Evolutionary conservation across 345 rosid species (phyloP).

Genomic region (Salix arbutifolia): DNA sequence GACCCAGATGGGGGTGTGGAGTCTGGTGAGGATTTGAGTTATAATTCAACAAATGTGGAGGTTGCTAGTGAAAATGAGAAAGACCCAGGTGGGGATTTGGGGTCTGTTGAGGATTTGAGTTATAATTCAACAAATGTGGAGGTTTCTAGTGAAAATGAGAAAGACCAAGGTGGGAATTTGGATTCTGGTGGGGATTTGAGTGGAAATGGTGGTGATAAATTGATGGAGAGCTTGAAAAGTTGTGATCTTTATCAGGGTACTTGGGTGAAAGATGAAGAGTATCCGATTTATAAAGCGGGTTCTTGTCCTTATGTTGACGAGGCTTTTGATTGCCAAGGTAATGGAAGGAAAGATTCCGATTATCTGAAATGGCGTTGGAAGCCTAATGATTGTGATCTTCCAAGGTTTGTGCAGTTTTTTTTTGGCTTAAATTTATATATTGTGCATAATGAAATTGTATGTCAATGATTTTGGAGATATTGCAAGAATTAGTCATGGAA

Average conservation of each 20-base stretch:
- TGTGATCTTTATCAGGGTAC: constrained; percentile 73
- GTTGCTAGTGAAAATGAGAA: not conserved
- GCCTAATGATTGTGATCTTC: constrained; percentile 89
- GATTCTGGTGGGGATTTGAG: constrained; percentile 1
- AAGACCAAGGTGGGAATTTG: not conserved
- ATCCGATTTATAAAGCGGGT: constrained; percentile 69
- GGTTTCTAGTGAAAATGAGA: not conserved
- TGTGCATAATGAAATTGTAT: not conserved
- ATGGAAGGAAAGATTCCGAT: constrained; percentile 67
- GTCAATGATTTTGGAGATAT: not conserved
- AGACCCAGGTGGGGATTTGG: not conserved
- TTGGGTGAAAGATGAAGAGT: constrained; percentile 68
- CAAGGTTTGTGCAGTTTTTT: constrained; percentile 45
- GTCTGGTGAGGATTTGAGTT: not conserved
- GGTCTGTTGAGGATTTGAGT: not conserved
- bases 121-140: not conserved
- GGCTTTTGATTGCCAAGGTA: constrained; percentile 79
- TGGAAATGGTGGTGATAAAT: not conserved
- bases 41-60: not conserved
- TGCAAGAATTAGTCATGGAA: not conserved
- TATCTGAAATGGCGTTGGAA: constrained; percentile 86
- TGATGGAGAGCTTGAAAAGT: constrained; percentile 27
- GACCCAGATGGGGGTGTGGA: not conserved
- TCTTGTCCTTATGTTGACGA: constrained; percentile 92
- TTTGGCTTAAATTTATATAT: not conserved